Conservation (phyloP, 202 grass and related monocot genomes). For the Carex sylvatica region DNA sequence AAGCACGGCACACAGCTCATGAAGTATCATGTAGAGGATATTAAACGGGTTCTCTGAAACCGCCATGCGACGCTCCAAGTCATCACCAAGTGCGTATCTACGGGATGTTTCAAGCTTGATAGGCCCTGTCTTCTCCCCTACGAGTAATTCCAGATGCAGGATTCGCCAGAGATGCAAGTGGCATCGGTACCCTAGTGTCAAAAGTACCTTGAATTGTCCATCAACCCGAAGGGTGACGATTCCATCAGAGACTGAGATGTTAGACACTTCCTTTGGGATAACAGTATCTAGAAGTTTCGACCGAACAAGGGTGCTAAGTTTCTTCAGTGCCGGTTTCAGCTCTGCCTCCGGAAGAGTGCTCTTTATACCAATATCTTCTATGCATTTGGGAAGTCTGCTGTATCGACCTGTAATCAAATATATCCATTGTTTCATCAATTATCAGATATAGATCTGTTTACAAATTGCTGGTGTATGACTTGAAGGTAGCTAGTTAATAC, state of each 20-base stretch:
- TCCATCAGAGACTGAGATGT: conserved; percentile 65
- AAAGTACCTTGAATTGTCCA: too few species aligned
- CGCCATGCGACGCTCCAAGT: conserved; percentile 92
- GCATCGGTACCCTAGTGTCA: too few species aligned
- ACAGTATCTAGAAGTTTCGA: conserved; percentile 70
- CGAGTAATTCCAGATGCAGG: too few species aligned
- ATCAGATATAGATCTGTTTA: not conserved
- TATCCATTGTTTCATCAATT: not conserved
- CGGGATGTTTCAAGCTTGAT: too few species aligned
- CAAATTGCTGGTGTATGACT: too few species aligned
- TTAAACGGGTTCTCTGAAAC: conserved; percentile 67
- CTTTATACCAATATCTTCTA: conserved; percentile 75
- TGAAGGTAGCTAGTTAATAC: too few species aligned
- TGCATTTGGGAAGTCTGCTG: conserved; percentile 70
- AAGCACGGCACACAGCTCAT: conserved; percentile 83
- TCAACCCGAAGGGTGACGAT: too few species aligned
- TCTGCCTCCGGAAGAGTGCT: conserved; percentile 66
- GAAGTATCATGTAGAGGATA: conserved; percentile 67
- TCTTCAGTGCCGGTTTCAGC: conserved; percentile 65
- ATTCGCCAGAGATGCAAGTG: too few species aligned
- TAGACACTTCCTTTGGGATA: conserved; percentile 76
- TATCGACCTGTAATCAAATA: conserved; percentile 40
- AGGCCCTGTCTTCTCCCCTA: too few species aligned
- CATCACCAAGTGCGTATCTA: too few species aligned
- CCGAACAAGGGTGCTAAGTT: conserved; percentile 66